Conservation (phyloP, 2,329 filamentous ascomycete genomes). For the Aureobasidium sp. region DNA sequence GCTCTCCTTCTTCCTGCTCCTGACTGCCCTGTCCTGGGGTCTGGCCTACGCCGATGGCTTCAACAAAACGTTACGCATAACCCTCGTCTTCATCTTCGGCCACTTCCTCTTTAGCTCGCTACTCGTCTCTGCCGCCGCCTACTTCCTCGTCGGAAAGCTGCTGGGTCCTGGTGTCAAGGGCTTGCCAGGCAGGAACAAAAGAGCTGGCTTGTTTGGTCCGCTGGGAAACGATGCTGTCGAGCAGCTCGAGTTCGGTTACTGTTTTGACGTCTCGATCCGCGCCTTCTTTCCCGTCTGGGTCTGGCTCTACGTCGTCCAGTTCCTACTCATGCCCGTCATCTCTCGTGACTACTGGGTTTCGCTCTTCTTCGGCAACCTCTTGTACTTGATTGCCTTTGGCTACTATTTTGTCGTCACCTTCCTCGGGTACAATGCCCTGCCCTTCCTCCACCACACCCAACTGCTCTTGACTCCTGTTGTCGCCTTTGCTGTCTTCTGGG, state of each 20-base stretch:
- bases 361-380: slow-evolving; percentile 54
- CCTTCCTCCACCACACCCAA: slow-evolving; percentile 59
- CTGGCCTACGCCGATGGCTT: slow-evolving; percentile 43
- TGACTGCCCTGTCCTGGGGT: slow-evolving; percentile 50
- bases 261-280: slow-evolving; percentile 60
- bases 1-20: slow-evolving; percentile 53
- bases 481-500: slow-evolving; percentile 52
- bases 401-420: slow-evolving; percentile 64
- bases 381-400: slow-evolving; percentile 55
- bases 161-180: slow-evolving; percentile 49
- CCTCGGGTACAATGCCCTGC: slow-evolving; percentile 59
- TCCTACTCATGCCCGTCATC: slow-evolving; percentile 55
- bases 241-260: slow-evolving; percentile 60
- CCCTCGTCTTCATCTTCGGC: slow-evolving; percentile 41
- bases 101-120: slow-evolving; percentile 56
- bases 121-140: slow-evolving; percentile 52
- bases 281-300: slow-evolving; percentile 61
- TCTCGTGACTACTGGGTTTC: slow-evolving; percentile 47
- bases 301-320: slow-evolving; percentile 58
- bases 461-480: slow-evolving; percentile 53
- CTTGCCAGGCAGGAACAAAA: slow-evolving; percentile 41
- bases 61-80: slow-evolving; percentile 34
- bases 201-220: slow-evolving; percentile 50
- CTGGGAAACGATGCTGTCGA: slow-evolving; percentile 42
- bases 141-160: slow-evolving; percentile 53